Base-by-base conservation (phyloP, 306 rosid genomes). In the Comarum palustre region DNA sequence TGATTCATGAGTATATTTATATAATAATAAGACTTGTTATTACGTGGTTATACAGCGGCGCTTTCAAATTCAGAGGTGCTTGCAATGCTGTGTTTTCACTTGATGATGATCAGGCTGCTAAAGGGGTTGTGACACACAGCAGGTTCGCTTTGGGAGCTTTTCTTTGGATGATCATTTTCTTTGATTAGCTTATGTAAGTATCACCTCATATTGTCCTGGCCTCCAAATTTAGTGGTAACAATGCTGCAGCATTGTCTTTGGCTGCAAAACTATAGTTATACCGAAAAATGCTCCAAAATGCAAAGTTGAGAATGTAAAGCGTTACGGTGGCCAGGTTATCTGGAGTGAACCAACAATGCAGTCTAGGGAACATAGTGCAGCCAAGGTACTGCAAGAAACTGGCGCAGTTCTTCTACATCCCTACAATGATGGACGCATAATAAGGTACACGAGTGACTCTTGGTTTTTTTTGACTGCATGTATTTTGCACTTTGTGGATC, bases 81-180 rank as follows among this genome's bases (percentile, higher is more conserved):
- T 79, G 87, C 92, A 90, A 90, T 89, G 97, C 97, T 34, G 92
- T 93, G 52, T 89, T 81, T 81, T 90, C 98, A 69, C 94, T 93
- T 38, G 77, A 75, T 63, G 84, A 90, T 75, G 82, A 64, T 36
- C 83, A 93, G 64, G 98, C 94, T 76, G 82, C 88, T 41, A 93
- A 86, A 78, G 98, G 98, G 70, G 98, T 90, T 65, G 77, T 87
- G 71, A 93, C 98, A 48, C 98, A 90, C 86, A 93, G 97, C 96
- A 93, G 98, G 97, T 93, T 73, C 74, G 60, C 57, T 77, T 74
- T 57, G 9, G 66, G 63, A 69, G 71, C 29, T 24, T 77, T 77
- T 72, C 46, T 72, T 52, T 12, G 42, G 22, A 1, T 38, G 41
- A 32, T 31, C 38, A 47, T 64, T 55, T 43, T 64, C 57, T 42